A percentile compares a stretch with the other conserved stretches of the same genome.
These are phyloP conservation scores for Cudoniella acicularis DNA, from an alignment of 495 filamentous ascomycete species.

Conservation along the genomic window DNA sequence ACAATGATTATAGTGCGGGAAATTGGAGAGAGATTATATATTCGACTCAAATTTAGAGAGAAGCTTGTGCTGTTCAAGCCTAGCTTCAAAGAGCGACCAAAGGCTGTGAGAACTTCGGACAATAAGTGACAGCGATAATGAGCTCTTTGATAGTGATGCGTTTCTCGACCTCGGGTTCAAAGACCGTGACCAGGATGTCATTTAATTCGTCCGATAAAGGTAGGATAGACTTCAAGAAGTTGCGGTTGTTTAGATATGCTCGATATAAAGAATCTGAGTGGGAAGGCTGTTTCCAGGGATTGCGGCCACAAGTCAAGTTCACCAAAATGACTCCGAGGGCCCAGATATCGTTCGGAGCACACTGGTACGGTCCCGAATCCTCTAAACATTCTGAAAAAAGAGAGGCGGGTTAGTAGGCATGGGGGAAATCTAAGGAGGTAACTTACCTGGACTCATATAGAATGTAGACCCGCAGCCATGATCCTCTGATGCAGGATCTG, in stretches of 20 bases:
- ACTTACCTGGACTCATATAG: constrained; percentile 97
- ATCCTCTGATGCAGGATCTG: constrained; percentile 78
- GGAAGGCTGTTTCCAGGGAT: constrained; percentile 96
- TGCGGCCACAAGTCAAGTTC: constrained; percentile 95
- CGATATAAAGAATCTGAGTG: constrained; percentile 91
- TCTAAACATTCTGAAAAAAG: constrained; percentile 81
- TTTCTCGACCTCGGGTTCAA: constrained; percentile 81
- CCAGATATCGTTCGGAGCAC: constrained; percentile 96
- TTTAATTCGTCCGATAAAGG: constrained; percentile 89
- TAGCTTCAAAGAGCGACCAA: no score
- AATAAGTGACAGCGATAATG: no score
- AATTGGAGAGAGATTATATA: no score
- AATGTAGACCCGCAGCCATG: constrained; percentile 98
- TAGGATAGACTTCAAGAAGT: constrained; percentile 88
- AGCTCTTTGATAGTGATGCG: constrained; percentile 84
- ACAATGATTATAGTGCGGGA: no score
- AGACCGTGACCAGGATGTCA: constrained; percentile 80
- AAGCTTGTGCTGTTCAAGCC: no score
- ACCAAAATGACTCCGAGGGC: constrained; percentile 95
- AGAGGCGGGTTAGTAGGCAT: constrained; percentile 18
- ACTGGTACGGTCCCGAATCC: constrained; percentile 79
- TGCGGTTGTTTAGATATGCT: constrained; percentile 79
- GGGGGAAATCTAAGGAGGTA: constrained; percentile 17
- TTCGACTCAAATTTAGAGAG: no score
- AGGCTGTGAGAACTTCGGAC: no score